Evolutionary conservation across 2,329 filamentous ascomycete genomes (phyloP), one percentile per base, ranked within the genome.

Genomic region (Penicillium hesseltinei): DNA sequence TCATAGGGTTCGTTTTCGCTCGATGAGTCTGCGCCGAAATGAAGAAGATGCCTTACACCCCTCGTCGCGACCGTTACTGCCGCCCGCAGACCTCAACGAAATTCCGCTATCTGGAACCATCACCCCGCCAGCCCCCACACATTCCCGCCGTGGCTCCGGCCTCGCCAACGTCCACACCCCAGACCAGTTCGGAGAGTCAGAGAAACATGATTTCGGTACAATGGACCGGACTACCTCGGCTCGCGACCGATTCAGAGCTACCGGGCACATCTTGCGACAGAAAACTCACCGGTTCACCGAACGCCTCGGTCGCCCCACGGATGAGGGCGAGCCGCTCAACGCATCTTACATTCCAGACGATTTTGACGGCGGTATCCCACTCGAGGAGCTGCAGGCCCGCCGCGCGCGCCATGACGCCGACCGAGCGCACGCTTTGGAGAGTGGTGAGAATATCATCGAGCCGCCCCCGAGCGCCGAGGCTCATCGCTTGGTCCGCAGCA

Each of bases 401-500:
- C 65, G 67, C 10, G 65, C 61, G 5, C 60, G 59, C 5, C 55
- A 51, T 10, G 59, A 64, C 17, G 62, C 65, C 5, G 56, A 65
- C 40, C 51, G 54, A 19, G 36, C 58, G 13, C 62, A 57, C 2
- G 56, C 66, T 11, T 39, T 63, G 19, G 62, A 64, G 11, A 54
- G 51, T 2, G 61, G 62, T 15, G 66, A 69, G 9, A 57, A 65
- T 17, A 42, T 61, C 0, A 39, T 50, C 19, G 59, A 67, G 51
- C 62, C 64, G 4, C 57, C 67, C 1, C 65, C 70, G 9, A 72
- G 69, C 46, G 68, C 73, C 2, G 73, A 75, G 54, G 73, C 73
- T 1, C 73, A 75, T 67, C 70, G 73, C 19, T 65, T 75, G 2
- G 73, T 75, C n/a, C 73, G 73, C 51, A 69, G 64, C 23, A 67